Evolutionary conservation across 2,329 filamentous ascomycete genomes (phyloP).

Genomic region (Cercospora janseana): DNA sequence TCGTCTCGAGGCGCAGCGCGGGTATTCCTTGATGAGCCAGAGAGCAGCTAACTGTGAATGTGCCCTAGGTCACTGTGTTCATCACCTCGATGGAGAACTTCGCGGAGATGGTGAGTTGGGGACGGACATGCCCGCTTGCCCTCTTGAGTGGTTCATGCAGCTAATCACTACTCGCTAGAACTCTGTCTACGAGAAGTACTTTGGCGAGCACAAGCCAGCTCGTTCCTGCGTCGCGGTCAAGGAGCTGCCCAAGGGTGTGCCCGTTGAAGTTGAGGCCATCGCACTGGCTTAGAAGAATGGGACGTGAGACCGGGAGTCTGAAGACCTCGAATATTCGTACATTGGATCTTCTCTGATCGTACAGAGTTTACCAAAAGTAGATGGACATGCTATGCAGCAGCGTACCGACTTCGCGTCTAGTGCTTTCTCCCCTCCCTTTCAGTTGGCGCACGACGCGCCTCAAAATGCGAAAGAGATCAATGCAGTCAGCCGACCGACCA

Average conservation of each 20-base stretch:
- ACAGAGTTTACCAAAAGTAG: no score
- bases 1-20: not conserved
- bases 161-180: constrained; percentile 51
- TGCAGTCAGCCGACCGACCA: not conserved
- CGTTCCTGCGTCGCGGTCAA: constrained; percentile 88
- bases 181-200: constrained; percentile 78
- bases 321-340: not conserved
- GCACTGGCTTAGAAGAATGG: constrained; percentile 49
- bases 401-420: no score
- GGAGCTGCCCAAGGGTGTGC: constrained; percentile 79
- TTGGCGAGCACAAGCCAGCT: constrained; percentile 72
- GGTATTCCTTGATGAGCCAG: not conserved
- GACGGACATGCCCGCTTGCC: not conserved
- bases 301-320: not conserved
- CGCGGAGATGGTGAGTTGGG: constrained; percentile 56
- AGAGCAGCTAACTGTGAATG: constrained; percentile 5
- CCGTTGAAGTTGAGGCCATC: constrained; percentile 88
- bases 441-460: no score
- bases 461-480: not conserved
- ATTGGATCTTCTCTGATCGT: no score
- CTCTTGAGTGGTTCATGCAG: not conserved
- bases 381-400: no score
- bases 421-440: no score
- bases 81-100: constrained; percentile 89
- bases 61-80: constrained; percentile 62